phyloP scores from a whole-genome alignment of 192 early-diverging fungal species.

The Entomortierella beljakovae region DNA sequence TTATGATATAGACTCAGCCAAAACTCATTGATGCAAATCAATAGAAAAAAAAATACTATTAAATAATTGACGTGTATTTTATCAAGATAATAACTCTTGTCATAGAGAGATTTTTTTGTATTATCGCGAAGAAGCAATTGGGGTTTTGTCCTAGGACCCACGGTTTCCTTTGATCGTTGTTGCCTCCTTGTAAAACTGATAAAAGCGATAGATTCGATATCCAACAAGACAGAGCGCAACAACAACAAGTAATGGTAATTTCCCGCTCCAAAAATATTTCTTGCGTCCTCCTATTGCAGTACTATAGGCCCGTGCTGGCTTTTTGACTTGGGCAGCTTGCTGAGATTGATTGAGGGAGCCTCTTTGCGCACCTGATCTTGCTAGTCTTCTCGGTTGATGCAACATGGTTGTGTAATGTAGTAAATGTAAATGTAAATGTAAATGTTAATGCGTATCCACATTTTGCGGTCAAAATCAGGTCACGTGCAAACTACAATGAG shows the following conservation, averaged over 20 bases:
- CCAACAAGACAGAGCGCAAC: constrained; percentile 28
- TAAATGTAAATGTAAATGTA: neutral
- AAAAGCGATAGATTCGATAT: constrained; percentile 34
- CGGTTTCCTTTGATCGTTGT: too few relatives aligned
- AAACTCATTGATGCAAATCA: too few relatives aligned
- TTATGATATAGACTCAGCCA: too few relatives aligned
- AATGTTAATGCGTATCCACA: too few relatives aligned
- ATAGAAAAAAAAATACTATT: too few relatives aligned
- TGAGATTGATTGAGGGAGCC: constrained; percentile 3
- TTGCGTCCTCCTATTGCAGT: neutral
- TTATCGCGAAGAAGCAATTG: too few relatives aligned
- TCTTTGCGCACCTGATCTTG: constrained; percentile 27
- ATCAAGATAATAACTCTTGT: too few relatives aligned
- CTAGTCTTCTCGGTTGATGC: constrained; percentile 40
- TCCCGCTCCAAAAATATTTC: constrained; percentile 36
- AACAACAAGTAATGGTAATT: constrained; percentile 27
- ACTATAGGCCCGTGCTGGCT: constrained; percentile 19
- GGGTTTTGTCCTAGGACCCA: too few relatives aligned
- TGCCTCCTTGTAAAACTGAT: constrained; percentile 19
- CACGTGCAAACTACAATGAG: too few relatives aligned
- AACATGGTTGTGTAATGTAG: constrained; percentile 16
- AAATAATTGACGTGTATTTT: too few relatives aligned
- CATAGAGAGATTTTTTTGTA: too few relatives aligned
- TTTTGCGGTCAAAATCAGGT: too few relatives aligned
- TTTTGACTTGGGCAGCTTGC: constrained; percentile 11